Evolutionary conservation across 2,329 filamentous ascomycete species (phyloP).

Genomic region (Diaporthe vexans): DNA sequence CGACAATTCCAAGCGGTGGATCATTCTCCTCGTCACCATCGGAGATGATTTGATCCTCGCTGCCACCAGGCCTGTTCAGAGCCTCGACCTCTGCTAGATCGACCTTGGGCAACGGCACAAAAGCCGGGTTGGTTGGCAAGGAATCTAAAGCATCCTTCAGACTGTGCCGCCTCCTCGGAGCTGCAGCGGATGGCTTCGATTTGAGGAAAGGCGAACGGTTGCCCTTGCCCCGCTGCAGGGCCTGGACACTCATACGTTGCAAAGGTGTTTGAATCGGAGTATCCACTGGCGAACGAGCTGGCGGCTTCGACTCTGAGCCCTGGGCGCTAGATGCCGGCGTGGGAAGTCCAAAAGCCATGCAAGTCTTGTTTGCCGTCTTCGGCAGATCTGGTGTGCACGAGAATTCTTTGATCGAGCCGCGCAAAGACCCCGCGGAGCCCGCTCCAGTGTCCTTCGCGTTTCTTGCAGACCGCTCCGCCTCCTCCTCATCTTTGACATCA

Average conservation of each 20-base stretch:
- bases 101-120: conserved; percentile 68
- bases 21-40: conserved; percentile 66
- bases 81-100: conserved; percentile 67
- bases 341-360: conserved; percentile 57
- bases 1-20: conserved; percentile 23
- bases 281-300: conserved; percentile 22
- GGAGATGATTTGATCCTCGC: conserved; percentile 69
- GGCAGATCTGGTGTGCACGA: conserved; percentile 44
- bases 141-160: conserved; percentile 49
- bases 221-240: conserved; percentile 52
- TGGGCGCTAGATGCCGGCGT: conserved; percentile 53
- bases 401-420: conserved; percentile 46
- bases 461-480: background rate
- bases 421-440: conserved; percentile 45
- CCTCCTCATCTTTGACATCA: conserved; percentile 30
- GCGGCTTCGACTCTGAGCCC: conserved; percentile 38
- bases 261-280: conserved; percentile 60
- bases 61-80: conserved; percentile 63
- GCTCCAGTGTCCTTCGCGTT: background rate
- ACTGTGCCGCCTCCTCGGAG: conserved; percentile 44
- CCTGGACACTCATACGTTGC: conserved; percentile 65
- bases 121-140: conserved; percentile 65
- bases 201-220: conserved; percentile 47
- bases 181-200: conserved; percentile 44
- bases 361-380: conserved; percentile 45